These are phyloP conservation scores for Hevea brasiliensis DNA, from an alignment of 345 rosid species.

Conservation along the genomic window DNA sequence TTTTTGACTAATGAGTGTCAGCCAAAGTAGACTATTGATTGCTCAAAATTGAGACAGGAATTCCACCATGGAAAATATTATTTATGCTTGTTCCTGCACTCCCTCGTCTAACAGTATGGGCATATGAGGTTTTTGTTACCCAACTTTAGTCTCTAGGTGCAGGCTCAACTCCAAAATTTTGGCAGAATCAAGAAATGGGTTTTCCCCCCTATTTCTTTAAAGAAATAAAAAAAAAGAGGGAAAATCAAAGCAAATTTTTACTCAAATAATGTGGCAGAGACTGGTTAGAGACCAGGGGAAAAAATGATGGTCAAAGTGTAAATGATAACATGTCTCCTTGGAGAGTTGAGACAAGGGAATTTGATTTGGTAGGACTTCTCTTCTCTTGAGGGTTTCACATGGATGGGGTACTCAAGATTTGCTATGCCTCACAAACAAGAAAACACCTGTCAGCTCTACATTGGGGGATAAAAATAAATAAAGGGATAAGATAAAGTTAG, in stretches of 20 bases:
- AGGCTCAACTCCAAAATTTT: constrained; percentile 11
- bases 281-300: not conserved
- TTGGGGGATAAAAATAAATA: no score
- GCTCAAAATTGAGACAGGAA: not conserved
- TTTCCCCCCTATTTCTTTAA: not conserved
- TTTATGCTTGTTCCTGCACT: not conserved
- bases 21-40: constrained; percentile 7
- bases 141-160: not conserved
- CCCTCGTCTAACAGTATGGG: constrained; percentile 8
- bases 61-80: not conserved
- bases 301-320: not conserved
- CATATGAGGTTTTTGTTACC: not conserved
- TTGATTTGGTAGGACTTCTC: no score
- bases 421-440: no score
- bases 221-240: no score
- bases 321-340: not conserved
- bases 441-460: no score
- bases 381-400: no score
- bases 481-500: no score
- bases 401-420: no score
- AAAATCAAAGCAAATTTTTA: not conserved
- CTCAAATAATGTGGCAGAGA: not conserved
- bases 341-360: no score
- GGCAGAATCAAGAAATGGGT: constrained; percentile 8
- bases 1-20: constrained; percentile 27